Evolutionary conservation across 106 monocot genomes (phyloP), one percentile per base, ranked within the genome.

Genomic region (Chionographis japonica): DNA sequence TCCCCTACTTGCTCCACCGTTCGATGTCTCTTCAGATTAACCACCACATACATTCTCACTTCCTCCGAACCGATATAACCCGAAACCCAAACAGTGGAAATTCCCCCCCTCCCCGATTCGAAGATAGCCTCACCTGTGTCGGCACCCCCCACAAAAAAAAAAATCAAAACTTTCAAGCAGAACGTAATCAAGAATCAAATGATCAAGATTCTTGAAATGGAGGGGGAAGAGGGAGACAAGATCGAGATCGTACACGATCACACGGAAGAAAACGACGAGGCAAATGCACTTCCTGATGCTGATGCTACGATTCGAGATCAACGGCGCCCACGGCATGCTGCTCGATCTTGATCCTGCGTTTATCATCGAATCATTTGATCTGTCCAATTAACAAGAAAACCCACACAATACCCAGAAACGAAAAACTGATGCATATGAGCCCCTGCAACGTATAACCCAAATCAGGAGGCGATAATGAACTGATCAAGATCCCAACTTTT

Each of bases 21-120:
- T 60, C 71, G 67, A 51, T 70, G 76, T 58, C 85, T 85, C 79
- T 68, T 85, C 64, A 85, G 61, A 37, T 80, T 71, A 54, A 79
- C 16, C 61, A 66, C 75, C 74, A 80, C 68, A 67, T 77, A 75
- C 89, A 89, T 89, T 68, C 81, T 89, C 78, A 76, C 70, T 46
- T n/a, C 35, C 56, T 49, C 16, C 58, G 53, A 52, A 19, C 65
- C 43, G 13, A 50, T 36, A 46, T 49, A 62, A 63, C 42, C 14
- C 7, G 42, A 54, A 40, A 59, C 58, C 18, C 16, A 52, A 8
- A 42, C 20, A 69, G 40, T 54, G 50, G 52, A 19, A 49, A 61
- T 4, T 17, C 27, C 20, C 52, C 50, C 6, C 27, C 27, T 27
- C n/a, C 27, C 20, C 52, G 37, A 10, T 46, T 58, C 58, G 6